Percentiles rank a stretch among this genome's conserved stretches.
Evolutionary conservation across 176 grass and related monocot species (phyloP).

Genomic region (Aegilops sharonensis): DNA sequence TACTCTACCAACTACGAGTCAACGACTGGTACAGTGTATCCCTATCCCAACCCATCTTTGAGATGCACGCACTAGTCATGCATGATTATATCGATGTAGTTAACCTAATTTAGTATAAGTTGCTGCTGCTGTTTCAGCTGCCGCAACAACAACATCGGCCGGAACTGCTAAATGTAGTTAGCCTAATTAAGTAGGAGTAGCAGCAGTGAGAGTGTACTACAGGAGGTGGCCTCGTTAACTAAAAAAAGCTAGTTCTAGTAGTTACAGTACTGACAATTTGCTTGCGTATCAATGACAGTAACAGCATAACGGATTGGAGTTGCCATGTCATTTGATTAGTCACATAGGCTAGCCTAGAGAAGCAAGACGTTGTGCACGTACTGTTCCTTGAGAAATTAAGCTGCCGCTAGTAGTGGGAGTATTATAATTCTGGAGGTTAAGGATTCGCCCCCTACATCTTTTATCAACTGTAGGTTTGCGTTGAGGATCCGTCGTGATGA

Average conservation of each 20-base stretch:
- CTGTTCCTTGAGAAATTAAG: not conserved
- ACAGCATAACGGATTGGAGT: not conserved
- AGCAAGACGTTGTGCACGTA: not conserved
- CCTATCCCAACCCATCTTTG: not conserved
- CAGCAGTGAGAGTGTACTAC: not conserved
- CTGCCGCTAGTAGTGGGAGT: not conserved
- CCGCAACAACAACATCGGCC: not conserved
- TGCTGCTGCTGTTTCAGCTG: not conserved
- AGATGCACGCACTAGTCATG: not conserved
- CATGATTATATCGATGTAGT: not conserved
- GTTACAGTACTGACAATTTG: not conserved
- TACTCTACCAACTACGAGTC: constrained; percentile 11
- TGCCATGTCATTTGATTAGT: not conserved
- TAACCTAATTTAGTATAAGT: not conserved
- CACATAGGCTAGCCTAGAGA: not conserved
- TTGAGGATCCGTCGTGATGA: not conserved
- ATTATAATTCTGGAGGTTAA: not conserved
- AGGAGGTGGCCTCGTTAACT: not conserved
- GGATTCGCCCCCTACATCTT: not conserved
- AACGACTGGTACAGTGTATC: not conserved
- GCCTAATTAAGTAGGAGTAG: not conserved
- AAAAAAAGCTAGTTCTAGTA: too few relatives aligned
- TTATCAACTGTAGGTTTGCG: not conserved
- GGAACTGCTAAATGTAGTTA: not conserved
- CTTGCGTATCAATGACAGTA: not conserved